phyloP scores from a whole-genome alignment of 257 asterid genomes.

The Przewalskia tangutica region DNA sequence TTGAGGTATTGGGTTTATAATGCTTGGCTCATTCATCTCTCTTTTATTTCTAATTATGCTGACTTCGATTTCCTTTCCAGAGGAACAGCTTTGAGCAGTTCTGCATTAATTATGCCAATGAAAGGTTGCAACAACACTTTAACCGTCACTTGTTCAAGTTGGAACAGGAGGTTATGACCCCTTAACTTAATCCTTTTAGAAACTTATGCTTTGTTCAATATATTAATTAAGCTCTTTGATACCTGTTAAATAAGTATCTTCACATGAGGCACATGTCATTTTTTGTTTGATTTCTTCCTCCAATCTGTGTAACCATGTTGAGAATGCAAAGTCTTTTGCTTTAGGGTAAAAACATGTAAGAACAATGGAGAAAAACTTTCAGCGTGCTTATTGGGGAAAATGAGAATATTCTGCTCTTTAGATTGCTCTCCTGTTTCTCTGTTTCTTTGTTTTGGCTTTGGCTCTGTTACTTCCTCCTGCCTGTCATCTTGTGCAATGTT shows the following conservation, averaged over 20 bases:
- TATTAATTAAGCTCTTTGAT: not conserved
- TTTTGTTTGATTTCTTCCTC: not conserved
- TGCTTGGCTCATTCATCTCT: slow-evolving; percentile 1
- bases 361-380: not conserved
- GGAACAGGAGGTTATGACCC: slow-evolving; percentile 82
- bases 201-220: not conserved
- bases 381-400: not conserved
- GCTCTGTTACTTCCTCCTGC: not conserved
- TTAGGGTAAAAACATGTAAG: not conserved
- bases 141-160: slow-evolving; percentile 95
- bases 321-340: not conserved
- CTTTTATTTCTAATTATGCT: not conserved
- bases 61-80: slow-evolving; percentile 27
- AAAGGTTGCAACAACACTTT: slow-evolving; percentile 94
- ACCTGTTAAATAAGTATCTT: not conserved
- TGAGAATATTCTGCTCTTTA: not conserved
- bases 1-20: slow-evolving; percentile 48
- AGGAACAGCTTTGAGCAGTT: slow-evolving; percentile 98
- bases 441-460: not conserved
- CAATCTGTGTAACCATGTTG: not conserved
- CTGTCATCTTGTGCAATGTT: not conserved
- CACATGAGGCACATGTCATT: not conserved
- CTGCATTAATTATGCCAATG: slow-evolving; percentile 95
- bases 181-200: not conserved
- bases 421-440: not conserved